Conservation (phyloP, 2,329 filamentous ascomycete species). For the Venturia effusa region DNA sequence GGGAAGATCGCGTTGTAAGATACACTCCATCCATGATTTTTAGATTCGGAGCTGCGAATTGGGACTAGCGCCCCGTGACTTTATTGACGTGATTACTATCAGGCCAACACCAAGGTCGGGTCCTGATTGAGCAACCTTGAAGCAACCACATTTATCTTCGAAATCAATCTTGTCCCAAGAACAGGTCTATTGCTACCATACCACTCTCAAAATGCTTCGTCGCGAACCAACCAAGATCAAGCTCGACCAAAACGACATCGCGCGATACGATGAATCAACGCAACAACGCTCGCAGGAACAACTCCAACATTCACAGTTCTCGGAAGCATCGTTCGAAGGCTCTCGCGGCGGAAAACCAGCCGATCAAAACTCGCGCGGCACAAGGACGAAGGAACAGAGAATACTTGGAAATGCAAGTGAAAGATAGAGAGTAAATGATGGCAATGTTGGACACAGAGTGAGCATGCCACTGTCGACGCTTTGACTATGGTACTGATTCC, state of each 20-base stretch:
- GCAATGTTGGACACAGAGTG: background rate
- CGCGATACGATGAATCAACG: conserved; percentile 4
- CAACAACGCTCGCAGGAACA: background rate
- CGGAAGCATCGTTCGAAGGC: background rate
- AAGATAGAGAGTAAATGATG: background rate
- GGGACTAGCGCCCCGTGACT: background rate
- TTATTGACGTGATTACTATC: background rate
- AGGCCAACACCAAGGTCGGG: too few species aligned
- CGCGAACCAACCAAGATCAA: conserved; percentile 2
- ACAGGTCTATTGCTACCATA: background rate
- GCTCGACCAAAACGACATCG: conserved; percentile 1
- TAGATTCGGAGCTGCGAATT: background rate
- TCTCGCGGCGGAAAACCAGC: background rate
- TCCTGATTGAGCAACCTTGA: background rate
- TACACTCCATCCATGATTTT: background rate
- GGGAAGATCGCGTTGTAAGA: background rate
- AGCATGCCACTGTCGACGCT: background rate
- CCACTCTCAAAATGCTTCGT: background rate
- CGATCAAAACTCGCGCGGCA: background rate
- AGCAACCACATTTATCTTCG: background rate
- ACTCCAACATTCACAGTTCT: background rate
- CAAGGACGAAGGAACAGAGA: conserved; percentile 2
- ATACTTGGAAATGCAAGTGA: background rate
- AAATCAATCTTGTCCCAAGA: background rate
- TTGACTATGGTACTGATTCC: background rate